Evolutionary conservation across 1,139 yeast genomes (phyloP).

Genomic region (Lodderomyces oxycetoniae): DNA sequence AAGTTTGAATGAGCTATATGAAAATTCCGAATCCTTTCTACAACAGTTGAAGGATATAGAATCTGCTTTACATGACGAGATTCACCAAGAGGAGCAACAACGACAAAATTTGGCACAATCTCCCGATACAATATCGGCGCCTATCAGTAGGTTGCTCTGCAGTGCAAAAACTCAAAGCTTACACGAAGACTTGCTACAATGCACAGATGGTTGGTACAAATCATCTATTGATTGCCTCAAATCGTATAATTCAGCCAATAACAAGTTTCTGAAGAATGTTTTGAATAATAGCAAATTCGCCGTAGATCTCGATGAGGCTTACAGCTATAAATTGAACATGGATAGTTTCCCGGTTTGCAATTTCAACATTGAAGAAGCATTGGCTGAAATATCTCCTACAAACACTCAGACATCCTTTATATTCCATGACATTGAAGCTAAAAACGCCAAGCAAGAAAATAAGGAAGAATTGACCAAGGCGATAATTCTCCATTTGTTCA

Average conservation of each 20-base stretch:
- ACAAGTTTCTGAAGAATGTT: constrained; percentile 35
- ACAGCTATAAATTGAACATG: constrained; percentile 36
- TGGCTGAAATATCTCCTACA: not conserved
- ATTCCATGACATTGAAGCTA: constrained; percentile 13
- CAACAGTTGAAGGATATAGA: constrained; percentile 27
- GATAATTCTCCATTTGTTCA: constrained; percentile 37
- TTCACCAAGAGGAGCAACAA: constrained; percentile 11
- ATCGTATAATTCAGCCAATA: constrained; percentile 34
- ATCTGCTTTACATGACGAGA: constrained; percentile 19
- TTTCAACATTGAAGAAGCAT: not conserved
- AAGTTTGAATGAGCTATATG: constrained; percentile 18
- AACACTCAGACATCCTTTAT: not conserved
- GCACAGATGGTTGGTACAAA: constrained; percentile 33
- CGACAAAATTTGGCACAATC: not conserved
- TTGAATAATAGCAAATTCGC: constrained; percentile 27
- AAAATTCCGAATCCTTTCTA: constrained; percentile 25
- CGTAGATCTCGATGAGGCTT: constrained; percentile 41
- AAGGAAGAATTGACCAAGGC: constrained; percentile 37
- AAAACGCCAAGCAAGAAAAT: constrained; percentile 23
- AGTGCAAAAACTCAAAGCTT: not conserved
- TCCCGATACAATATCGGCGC: not conserved
- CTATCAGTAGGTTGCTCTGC: not conserved
- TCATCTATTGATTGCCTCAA: constrained; percentile 31
- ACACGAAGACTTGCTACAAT: constrained; percentile 1
- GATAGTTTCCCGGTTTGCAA: constrained; percentile 26